These are phyloP conservation scores for Colletotrichum sidae DNA, from an alignment of 2,329 filamentous ascomycete genomes.

Conservation along the genomic window DNA sequence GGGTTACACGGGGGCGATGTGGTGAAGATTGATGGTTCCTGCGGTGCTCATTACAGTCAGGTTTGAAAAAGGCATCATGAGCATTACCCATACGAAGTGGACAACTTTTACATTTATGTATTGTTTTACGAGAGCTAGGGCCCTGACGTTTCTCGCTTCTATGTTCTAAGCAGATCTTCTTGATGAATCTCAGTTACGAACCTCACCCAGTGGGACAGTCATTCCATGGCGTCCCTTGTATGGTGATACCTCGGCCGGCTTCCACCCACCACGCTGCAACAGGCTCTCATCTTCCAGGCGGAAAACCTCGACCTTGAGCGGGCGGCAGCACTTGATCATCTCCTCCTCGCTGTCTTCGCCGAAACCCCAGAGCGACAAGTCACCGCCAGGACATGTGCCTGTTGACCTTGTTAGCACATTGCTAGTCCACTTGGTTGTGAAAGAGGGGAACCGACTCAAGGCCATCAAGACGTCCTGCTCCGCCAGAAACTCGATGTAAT, in stretches of 20 bases:
- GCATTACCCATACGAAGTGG: too few relatives aligned
- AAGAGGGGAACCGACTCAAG: conserved; percentile 53
- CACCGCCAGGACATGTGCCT: conserved; percentile 83
- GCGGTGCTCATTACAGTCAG: too few relatives aligned
- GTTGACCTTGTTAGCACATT: neutral
- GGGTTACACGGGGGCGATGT: too few relatives aligned
- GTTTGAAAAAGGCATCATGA: too few relatives aligned
- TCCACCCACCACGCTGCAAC: conserved; percentile 69
- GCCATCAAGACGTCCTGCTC: conserved; percentile 79
- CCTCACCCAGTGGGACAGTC: conserved; percentile 43
- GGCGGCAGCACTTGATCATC: conserved; percentile 78
- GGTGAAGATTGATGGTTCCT: too few relatives aligned
- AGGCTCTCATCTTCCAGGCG: conserved; percentile 65
- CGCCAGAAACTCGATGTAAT: conserved; percentile 81
- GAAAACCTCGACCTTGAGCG: conserved; percentile 80
- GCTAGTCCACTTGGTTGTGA: accelerated
- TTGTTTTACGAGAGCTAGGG: too few relatives aligned
- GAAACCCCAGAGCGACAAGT: conserved; percentile 86
- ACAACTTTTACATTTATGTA: too few relatives aligned
- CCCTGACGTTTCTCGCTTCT: accelerated
- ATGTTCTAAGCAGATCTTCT: too few relatives aligned
- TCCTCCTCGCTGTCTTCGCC: conserved; percentile 74
- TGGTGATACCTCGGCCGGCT: conserved; percentile 65
- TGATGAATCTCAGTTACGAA: conserved; percentile 1
- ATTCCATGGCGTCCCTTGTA: conserved; percentile 78